phyloP scores from a whole-genome alignment of 2,329 filamentous ascomycete species.

The Aspergillus sergii region DNA sequence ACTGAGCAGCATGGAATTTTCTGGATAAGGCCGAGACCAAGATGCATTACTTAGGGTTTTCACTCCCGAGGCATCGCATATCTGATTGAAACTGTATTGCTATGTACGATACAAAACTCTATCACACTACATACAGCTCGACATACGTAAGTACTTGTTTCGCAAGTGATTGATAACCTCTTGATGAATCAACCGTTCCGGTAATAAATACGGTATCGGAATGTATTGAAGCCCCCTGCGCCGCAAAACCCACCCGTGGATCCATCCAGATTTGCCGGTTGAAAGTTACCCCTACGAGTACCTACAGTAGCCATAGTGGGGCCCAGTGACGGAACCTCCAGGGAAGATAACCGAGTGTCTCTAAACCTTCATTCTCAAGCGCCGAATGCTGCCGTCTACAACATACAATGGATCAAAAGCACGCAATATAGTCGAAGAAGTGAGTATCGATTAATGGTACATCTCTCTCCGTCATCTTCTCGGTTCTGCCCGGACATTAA shows the following conservation, averaged over 20 bases:
- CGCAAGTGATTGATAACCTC: background rate
- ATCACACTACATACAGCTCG: no score
- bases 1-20: no score
- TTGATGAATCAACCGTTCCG: background rate
- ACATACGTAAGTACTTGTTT: background rate
- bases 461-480: background rate
- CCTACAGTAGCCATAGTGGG: no score
- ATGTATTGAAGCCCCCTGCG: background rate
- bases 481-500: background rate
- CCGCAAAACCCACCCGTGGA: background rate
- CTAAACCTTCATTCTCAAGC: background rate
- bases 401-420: background rate
- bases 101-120: no score
- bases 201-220: background rate
- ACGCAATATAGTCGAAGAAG: background rate
- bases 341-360: background rate
- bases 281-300: no score
- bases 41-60: no score
- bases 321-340: background rate
- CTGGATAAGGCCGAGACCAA: no score
- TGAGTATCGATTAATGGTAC: background rate
- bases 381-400: background rate
- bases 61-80: no score
- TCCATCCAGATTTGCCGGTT: no score
- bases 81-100: no score